Base-by-base conservation (phyloP, 2,329 filamentous ascomycete species). In the Xylaria sp. region DNA sequence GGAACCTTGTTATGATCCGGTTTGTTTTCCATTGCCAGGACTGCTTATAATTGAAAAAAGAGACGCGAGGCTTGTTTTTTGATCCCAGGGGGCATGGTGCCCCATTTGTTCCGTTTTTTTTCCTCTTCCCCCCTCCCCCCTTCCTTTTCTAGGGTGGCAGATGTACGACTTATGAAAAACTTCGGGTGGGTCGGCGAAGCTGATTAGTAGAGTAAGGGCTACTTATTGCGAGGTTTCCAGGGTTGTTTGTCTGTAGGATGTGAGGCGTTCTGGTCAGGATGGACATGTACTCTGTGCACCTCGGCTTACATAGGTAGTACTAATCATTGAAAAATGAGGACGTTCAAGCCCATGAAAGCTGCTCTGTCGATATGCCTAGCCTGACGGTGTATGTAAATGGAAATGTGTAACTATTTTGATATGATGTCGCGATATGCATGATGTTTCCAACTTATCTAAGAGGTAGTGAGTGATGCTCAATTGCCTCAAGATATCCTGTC, bases 141-240 rank as follows among this genome's bases (percentile, higher is more conserved):
- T 59, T 61, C 39, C 23, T 16, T 58, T 57, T 52, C 55, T 58
- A 58, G 61, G 65, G 8, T 46, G 59, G 57, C 62, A 59, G 62
- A 62, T 69, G 67, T 69, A 69, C 66, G 67, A 69, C 57, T 68
- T 64, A 69, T 50, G 67, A 69, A 60, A 59, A 66, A 13, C 54
- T 59, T 58, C 53, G 58, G 51, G 61, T 49, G 46, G 55, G 47
- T 57, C 55, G 48, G 55, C 48, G 49, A 55, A 42, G 39, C 57
- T 42, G 44, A 61, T 59, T 44, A 54, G 59, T 55, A 59, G 51
- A 51, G 54, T 44, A 56, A 47, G 54, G 54, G 47, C 48, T 57
- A 53, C 57, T 59, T 58, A 49, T 58, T 30, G 18, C 49, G 50
- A 46, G 52, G 51, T 42, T 55, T 52, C 44, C 18, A 48, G 30